Conservation (phyloP, 148 eudicot genomes). For the Rhododendron kiyosumense region DNA sequence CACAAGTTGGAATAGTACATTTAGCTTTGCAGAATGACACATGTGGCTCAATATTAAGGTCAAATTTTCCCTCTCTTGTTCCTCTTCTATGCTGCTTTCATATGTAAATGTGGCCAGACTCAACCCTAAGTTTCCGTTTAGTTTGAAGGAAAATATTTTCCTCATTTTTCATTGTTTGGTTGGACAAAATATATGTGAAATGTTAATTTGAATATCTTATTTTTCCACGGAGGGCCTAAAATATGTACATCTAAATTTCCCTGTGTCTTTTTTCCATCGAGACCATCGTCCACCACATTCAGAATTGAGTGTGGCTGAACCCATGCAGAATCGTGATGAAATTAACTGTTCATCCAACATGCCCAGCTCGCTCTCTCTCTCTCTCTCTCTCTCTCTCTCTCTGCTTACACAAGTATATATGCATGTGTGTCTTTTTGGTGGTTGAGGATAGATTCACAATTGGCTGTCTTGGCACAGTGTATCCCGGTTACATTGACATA, state of each 20-base stretch:
- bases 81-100: slow-evolving; percentile 3
- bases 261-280: not conserved
- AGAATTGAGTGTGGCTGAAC: not conserved
- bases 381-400: not conserved
- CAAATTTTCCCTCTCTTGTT: not conserved
- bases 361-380: not conserved
- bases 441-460: not conserved
- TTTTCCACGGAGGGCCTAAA: not conserved
- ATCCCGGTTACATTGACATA: not conserved
- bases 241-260: not conserved
- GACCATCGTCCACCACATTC: not conserved
- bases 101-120: not conserved
- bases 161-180: not conserved
- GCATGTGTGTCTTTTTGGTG: not conserved
- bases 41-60: slow-evolving; percentile 86
- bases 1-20: slow-evolving; percentile 88
- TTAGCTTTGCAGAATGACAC: slow-evolving; percentile 93
- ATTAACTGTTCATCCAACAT: not conserved
- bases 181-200: not conserved
- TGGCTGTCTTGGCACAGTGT: not conserved
- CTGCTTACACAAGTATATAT: not conserved
- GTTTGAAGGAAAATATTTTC: not conserved
- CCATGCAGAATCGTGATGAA: not conserved
- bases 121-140: not conserved
- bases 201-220: not conserved